Base-by-base conservation (phyloP, 768 basidiomycete genomes). In the Tricholoma sp. region DNA sequence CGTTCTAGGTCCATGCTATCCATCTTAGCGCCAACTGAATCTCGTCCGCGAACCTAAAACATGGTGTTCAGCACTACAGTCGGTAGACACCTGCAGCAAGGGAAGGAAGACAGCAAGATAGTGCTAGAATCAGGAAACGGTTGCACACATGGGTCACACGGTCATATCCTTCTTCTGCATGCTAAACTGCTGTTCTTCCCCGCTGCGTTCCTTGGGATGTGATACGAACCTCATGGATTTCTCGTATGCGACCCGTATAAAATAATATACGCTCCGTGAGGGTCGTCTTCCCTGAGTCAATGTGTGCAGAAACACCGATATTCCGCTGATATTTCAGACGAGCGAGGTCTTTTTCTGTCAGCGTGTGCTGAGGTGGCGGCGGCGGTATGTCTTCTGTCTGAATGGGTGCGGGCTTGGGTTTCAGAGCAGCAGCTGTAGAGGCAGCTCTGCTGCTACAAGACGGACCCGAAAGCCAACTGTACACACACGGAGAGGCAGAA, bases 1-100 rank as follows among this genome's bases (percentile, higher is more conserved):
- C 96, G 80, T 70, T 99, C 97, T 4, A 99, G 78, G 60, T 99
- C 97, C 97, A 99, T 99, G 63, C 89, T 92, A 72, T 99, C 97
- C 97, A 99, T 99, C 78, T 99, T 99, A 7, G 97, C 97, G 52
- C 97, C 97, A 17, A 98, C 94, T 29, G 88, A 86, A 70, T 99
- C 97, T 53, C 90, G 82, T 44, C 97, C 97, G 58, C 97, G 81
- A 58, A 96, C 92, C 90, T 92, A 64, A 11, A 57, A 39, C 31
- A 48, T 53, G 59, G 58, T 37, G 28, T 28, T 53, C 47, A 57
- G 44, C 24, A 47, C 17, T 44, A 37, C 32, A 31, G 57, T 17
- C 50, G 39, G 42, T 45, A 65, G 50, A 59, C 61, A 54, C 62
- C 58, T 61, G 64, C 61, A 58, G 55, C 52, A 50, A 58, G 63